Base-by-base conservation (phyloP, 768 basidiomycete genomes). In the Hortiboletus campestris region DNA sequence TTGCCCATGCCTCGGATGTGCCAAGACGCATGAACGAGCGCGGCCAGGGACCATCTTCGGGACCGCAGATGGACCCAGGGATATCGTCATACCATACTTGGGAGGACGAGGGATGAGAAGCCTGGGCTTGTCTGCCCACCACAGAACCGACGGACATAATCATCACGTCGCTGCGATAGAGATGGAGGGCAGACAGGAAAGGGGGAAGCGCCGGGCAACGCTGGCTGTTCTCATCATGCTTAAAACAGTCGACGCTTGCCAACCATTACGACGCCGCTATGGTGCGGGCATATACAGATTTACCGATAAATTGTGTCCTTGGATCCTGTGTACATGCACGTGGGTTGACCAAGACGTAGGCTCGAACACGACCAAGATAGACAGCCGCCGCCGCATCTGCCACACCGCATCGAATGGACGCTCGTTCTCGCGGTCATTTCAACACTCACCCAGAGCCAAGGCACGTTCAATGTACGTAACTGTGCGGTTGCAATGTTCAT, bases 1-100 rank as follows among this genome's bases (percentile, higher is more conserved):
- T 78, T 13, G 76, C 67, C 83, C 81, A 84, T 13, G 86, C 71
- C 41, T 81, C 79, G n/a, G 74, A 60, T 42, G 80, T 75, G 19
- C 74, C 69, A 16, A 86, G 75, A 20, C 78, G 72, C 52, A 77
- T 76, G 62, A 83, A 86, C 11, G 81, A 68, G 48, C 82, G 79
- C 7, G 85, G 85, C 84, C 84, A 86, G 35, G 81, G 81, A 6
- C 80, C 84, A 41, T 86, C 85, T 56, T 85, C 82, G 44, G 84
- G 81, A 7, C 77, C 81, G 64, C 83, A 84, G 34, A 85, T 74
- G 31, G 80, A 78, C 14, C 85, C 84, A 20, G 82, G 83, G 12
- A 85, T 83, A 60, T 86, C 85, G 55, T 84, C 78, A 58, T 79
- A 69, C 67, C 81, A 81, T 13, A 81, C 82, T 72, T 77, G 78